A percentile compares a stretch with the other conserved stretches of the same genome.
phyloP scores from a whole-genome alignment of 176 grass and related monocot genomes.

The Cenchrus americanus region DNA sequence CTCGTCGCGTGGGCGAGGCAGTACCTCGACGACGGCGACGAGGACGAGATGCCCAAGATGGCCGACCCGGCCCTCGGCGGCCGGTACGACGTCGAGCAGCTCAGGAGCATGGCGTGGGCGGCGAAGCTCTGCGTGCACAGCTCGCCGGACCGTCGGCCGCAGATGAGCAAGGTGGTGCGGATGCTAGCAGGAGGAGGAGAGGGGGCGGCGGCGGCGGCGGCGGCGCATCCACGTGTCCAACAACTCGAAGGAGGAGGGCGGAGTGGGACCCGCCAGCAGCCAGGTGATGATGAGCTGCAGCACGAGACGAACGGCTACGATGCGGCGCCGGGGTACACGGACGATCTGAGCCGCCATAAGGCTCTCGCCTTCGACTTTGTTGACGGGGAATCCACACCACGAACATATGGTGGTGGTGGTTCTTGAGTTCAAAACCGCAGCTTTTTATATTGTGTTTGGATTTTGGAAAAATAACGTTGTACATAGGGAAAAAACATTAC shows the following conservation, averaged over 20 bases:
- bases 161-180: conserved; percentile 62
- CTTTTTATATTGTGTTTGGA: conserved; percentile 2
- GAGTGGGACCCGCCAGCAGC: not conserved
- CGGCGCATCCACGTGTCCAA: not conserved
- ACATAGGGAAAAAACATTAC: not conserved
- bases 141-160: conserved; percentile 51
- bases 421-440: not conserved
- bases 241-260: too few species aligned
- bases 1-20: conserved; percentile 68
- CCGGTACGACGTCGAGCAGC: conserved; percentile 54
- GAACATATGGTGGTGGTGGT: not conserved
- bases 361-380: conserved; percentile 61
- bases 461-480: not conserved
- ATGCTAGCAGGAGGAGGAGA: conserved; percentile 40
- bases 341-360: conserved; percentile 58
- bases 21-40: conserved; percentile 41
- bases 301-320: conserved; percentile 47
- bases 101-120: conserved; percentile 31
- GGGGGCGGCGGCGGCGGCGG: not conserved
- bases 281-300: not conserved
- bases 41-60: conserved; percentile 44
- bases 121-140: conserved; percentile 60
- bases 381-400: not conserved
- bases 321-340: conserved; percentile 12
- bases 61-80: conserved; percentile 60